A percentile compares a stretch with the other conserved stretches of the same genome.
These are phyloP conservation scores for Myrmaecium sp. DNA, from an alignment of 2,329 filamentous ascomycete genomes.

Conservation along the genomic window DNA sequence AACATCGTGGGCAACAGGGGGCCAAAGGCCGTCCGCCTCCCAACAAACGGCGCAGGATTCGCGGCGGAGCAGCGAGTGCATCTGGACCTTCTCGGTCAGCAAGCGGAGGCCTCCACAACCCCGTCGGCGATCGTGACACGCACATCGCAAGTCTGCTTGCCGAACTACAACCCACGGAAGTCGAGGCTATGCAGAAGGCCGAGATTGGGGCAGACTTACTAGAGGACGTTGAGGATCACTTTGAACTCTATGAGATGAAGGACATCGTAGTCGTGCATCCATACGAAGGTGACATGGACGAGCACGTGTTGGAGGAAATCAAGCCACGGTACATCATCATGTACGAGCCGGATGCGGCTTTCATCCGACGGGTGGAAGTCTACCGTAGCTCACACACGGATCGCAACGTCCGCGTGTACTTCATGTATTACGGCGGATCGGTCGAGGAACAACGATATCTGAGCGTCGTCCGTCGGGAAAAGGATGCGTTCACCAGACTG, in stretches of 20 bases:
- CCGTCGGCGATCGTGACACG: conserved; percentile 65
- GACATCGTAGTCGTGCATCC: conserved; percentile 80
- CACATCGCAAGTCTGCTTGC: conserved; percentile 72
- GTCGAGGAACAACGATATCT: conserved; percentile 93
- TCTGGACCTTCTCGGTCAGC: conserved; percentile 45
- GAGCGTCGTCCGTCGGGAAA: conserved; percentile 77
- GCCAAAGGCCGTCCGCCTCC: conserved; percentile 49
- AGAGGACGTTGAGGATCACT: conserved; percentile 83
- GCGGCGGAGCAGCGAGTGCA: conserved; percentile 55
- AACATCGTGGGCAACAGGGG: conserved; percentile 32
- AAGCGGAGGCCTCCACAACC: conserved; percentile 51
- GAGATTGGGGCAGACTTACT: conserved; percentile 64
- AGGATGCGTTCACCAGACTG: conserved; percentile 85
- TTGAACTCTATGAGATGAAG: conserved; percentile 79
- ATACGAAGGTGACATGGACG: conserved; percentile 90
- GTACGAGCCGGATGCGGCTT: conserved; percentile 92
- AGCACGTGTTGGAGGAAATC: conserved; percentile 87
- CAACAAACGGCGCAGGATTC: conserved; percentile 72
- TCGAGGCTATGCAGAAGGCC: conserved; percentile 57
- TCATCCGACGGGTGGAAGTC: conserved; percentile 86
- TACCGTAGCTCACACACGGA: conserved; percentile 90
- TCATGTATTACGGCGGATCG: conserved; percentile 87
- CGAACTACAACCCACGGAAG: conserved; percentile 65
- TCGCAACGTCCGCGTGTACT: conserved; percentile 80
- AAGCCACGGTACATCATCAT: conserved; percentile 92